Evolutionary conservation across 2,329 filamentous ascomycete genomes (phyloP), one percentile per base, ranked within the genome.

Genomic region (Colletotrichum australisinense): DNA sequence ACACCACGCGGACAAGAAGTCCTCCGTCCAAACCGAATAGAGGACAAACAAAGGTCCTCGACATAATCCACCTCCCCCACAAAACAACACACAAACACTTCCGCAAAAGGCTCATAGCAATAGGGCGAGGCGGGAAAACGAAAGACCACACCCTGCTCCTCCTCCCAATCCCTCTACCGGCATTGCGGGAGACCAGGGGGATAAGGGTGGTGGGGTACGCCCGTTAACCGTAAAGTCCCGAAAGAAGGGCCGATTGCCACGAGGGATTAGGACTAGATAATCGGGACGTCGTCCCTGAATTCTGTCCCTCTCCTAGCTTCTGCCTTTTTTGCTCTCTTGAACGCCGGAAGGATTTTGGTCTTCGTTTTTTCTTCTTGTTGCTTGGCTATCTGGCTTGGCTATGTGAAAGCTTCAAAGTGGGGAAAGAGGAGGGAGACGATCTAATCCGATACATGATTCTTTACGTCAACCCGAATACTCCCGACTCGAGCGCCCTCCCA

Each of bases 231-330:
- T 73, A 53, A 73, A 73, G 60, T 53, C 67, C 67, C 62, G 71
- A 73, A 49, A 73, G 71, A 73, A 73, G 71, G 71, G 60, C 71
- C 71, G 71, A 73, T 71, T 66, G 60, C 71, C 56, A 58, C 14
- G 70, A 70, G 67, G 55, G 8, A n/a, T 60, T 24, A 5, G 60
- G 67, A 65, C 59, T 73, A 73, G 71, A 73, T 73, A 73, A 73
- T 2, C 71, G 71, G 71, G 24, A 73, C 67, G 46, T 62, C 71
- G 67, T 73, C 67, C 71, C 71, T 69, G 22, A 6, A 38, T 1
- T 19, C 16, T 19, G 12, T 2, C 14, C 8, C 42, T 22, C 6
- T 9, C 2, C 7, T 4, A 19, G 16, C 3, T 9, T n/a, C 19
- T 49, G 8, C 1, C 2, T 8, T 11, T n/a, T 22, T 22, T 22